Base-by-base conservation (phyloP, 1,139 yeast genomes). In the Meyerozyma guilliermondii region DNA sequence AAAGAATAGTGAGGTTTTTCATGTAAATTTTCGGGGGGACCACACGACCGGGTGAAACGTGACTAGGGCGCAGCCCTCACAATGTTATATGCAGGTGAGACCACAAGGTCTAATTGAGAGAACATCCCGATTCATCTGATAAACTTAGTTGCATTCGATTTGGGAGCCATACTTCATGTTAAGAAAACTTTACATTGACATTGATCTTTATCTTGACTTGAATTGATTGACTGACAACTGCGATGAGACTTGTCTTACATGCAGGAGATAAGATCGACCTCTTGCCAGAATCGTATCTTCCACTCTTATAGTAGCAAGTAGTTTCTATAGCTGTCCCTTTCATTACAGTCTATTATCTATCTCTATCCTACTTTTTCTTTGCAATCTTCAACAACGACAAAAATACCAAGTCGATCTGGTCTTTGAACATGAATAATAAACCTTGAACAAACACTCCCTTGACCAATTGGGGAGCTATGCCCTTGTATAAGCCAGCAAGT, bases 401-500 rank as follows among this genome's bases (percentile, higher is more conserved):
- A 46, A 76, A 74, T 14, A 71, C 50, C 45, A 74, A 46, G 59
- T 80, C 76, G 43, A 80, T 61, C 58, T 80, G 89, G 53, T 86
- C 95, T 62, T 83, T 85, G 62, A 83, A 84, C 83, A 85, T 85
- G 56, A 88, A 85, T 54, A 88, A 71, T 48, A 87, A 71, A 0
- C 96, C 96, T 62, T 87, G 96, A 4, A 87, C 96, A 43, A 87
- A 63, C 4, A 87, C 85, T 2, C 95, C 95, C 68, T 87, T 87
- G 35, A 83, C 63, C 50, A 87, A 72, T 61, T 87, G 96, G 6
- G 95, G 95, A 7, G 81, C 78, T 38, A 87, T 59, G 6, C 96
- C 96, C 68, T 83, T 87, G 78, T 88, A 87, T 45, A 84, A 64
- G 0, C 39, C 40, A 6, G 18, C 10, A 37, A 50, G 10, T 39